Base-by-base conservation (phyloP, 73 alveolate species). In the Tetrahymena malaccensis region DNA sequence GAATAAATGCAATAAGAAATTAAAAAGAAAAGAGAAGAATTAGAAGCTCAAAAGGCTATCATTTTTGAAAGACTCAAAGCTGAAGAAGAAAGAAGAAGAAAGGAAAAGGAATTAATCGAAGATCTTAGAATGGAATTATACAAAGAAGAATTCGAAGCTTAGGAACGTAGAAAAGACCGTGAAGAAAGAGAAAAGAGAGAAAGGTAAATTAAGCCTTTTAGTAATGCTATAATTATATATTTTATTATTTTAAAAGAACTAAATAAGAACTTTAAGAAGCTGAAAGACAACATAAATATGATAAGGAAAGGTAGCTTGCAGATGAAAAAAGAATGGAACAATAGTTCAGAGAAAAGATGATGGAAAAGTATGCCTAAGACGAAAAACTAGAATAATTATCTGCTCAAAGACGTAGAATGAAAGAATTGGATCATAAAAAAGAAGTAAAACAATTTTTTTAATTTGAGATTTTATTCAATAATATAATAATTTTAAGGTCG, bases 51-150 rank as follows among this genome's bases (percentile, higher is more conserved):
- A 43, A 95, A 95, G 93, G 97, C 93, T 55, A 43, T 85, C 33
- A 95, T 95, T 34, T 95, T 95, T 25, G 55, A 95, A 85, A 95
- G 94, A 89, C 94, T 95, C 21, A 95, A 95, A 93, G 97, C 93
- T 85, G 97, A 95, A 37, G 97, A 95, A 35, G 97, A 95, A 93
- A 95, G 97, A 89, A 95, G 97, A 93, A 95, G 97, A 95, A 55
- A 95, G 50, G 97, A 89, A 89, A 56, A 70, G 27, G 97, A 95
- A 50, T 43, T 95, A 13, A 25, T 95, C 9, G 94, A 94, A 43
- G 97, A 95, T 34, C 94, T 95, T 25, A 95, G 97, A 95, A 85
- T 95, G 58, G 35, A 95, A 50, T 35, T 95, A 12, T 95, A 95
- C 43, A 34, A 95, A 57, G 97, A 95, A 95, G 93, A 95, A 89